phyloP scores from a whole-genome alignment of 306 rosid species.

The Glycine tomentella region DNA sequence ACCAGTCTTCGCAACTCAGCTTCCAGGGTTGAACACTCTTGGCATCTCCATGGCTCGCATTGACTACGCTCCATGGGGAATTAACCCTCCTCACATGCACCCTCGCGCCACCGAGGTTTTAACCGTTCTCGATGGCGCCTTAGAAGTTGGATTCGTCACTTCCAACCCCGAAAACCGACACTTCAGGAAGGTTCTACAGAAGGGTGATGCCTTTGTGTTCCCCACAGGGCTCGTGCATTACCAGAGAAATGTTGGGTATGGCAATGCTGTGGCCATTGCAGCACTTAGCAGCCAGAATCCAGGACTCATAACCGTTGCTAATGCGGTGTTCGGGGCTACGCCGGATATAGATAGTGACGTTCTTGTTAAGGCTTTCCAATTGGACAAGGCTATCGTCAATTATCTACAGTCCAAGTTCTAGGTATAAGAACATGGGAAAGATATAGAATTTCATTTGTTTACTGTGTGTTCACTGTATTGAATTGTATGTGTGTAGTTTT shows the following conservation, averaged over 20 bases:
- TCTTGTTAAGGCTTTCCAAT: constrained; percentile 44
- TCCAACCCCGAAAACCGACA: constrained; percentile 53
- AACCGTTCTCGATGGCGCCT: constrained; percentile 43
- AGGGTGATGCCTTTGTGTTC: constrained; percentile 58
- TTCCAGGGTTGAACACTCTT: constrained; percentile 48
- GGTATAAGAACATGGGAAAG: not conserved
- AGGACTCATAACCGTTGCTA: constrained; percentile 48
- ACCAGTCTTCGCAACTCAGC: constrained; percentile 47
- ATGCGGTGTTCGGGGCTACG: constrained; percentile 53
- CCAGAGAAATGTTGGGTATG: constrained; percentile 50
- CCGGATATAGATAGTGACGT: constrained; percentile 30
- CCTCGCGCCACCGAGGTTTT: constrained; percentile 55
- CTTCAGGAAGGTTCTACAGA: constrained; percentile 36
- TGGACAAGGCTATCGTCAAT: constrained; percentile 12
- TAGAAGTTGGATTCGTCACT: constrained; percentile 57
- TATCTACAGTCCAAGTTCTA: constrained; percentile 50
- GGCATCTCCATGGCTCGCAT: constrained; percentile 49
- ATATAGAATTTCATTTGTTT: not conserved
- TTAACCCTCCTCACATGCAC: constrained; percentile 58
- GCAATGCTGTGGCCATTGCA: constrained; percentile 48
- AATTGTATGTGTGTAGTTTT: not conserved
- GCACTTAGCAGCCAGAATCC: constrained; percentile 56
- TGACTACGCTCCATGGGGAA: constrained; percentile 53
- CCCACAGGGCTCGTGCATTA: constrained; percentile 53
- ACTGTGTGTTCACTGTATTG: not conserved